Conservation (phyloP, 345 rosid genomes). For the Eutrema heterophyllum region DNA sequence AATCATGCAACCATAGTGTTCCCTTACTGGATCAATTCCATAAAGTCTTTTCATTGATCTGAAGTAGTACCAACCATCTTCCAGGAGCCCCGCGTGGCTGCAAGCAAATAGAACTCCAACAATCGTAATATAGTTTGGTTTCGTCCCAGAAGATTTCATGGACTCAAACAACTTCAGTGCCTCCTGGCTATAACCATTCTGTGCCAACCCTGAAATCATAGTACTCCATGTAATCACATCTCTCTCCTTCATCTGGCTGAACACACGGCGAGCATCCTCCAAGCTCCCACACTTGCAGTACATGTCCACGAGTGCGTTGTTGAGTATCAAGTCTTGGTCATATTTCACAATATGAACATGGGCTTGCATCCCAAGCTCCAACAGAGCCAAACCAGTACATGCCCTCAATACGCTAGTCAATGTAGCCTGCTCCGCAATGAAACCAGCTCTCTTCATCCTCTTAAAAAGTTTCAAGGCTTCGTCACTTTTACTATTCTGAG, state of each 20-base stretch:
- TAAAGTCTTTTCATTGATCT: slow-evolving; percentile 54
- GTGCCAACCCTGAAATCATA: slow-evolving; percentile 69
- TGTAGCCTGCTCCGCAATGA: slow-evolving; percentile 47
- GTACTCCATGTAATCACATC: slow-evolving; percentile 84
- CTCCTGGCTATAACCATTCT: slow-evolving; percentile 63
- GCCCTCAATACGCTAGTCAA: slow-evolving; percentile 66
- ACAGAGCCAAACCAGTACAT: slow-evolving; percentile 52
- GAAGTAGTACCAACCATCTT: slow-evolving; percentile 58
- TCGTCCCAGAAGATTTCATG: slow-evolving; percentile 47
- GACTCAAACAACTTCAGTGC: slow-evolving; percentile 47
- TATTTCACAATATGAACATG: slow-evolving; percentile 66
- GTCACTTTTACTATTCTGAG: slow-evolving; percentile 56
- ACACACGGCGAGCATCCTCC: slow-evolving; percentile 51
- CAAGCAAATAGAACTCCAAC: slow-evolving; percentile 72
- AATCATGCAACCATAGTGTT: slow-evolving; percentile 73
- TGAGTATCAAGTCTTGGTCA: slow-evolving; percentile 56
- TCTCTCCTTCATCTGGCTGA: slow-evolving; percentile 43
- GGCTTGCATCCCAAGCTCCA: slow-evolving; percentile 63
- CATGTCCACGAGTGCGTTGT: slow-evolving; percentile 72
- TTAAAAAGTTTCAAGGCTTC: slow-evolving; percentile 56
- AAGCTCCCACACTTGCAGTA: slow-evolving; percentile 69
- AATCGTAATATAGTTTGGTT: slow-evolving; percentile 59
- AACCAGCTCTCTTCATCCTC: slow-evolving; percentile 57
- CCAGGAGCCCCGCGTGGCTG: slow-evolving; percentile 63
- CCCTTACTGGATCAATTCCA: slow-evolving; percentile 59